These are phyloP conservation scores for Diaporthe ilicicola DNA, from an alignment of 2,329 filamentous ascomycete genomes.

Conservation along the genomic window DNA sequence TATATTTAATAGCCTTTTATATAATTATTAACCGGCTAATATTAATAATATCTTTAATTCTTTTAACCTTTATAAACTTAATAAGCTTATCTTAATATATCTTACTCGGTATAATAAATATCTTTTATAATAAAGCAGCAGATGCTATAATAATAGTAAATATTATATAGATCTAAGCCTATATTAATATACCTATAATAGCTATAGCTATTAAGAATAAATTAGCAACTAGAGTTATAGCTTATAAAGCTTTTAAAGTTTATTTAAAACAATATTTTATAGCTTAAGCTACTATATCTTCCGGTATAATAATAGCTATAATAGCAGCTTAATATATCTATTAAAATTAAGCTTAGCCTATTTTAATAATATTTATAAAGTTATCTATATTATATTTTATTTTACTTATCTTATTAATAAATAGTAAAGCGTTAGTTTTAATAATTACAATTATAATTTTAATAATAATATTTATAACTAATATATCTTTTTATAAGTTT, in stretches of 20 bases:
- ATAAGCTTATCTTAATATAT: background rate
- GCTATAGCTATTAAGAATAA: no score
- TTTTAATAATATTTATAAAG: background rate
- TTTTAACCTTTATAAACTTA: background rate
- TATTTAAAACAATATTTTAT: no score
- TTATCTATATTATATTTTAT: background rate
- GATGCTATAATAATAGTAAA: no score
- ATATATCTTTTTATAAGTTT: background rate
- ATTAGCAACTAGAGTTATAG: no score
- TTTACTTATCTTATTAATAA: background rate
- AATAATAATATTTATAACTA: background rate
- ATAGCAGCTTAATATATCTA: background rate
- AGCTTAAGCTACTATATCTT: background rate
- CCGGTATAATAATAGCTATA: background rate
- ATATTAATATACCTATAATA: no score
- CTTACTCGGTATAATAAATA: background rate
- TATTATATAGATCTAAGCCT: background rate
- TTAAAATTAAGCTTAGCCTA: background rate
- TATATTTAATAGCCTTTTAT: background rate
- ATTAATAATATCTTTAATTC: background rate
- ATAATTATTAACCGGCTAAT: background rate
- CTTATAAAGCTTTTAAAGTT: no score
- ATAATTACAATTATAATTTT: background rate
- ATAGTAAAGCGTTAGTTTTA: background rate
- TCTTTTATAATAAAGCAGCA: no score